A percentile compares a stretch with the other conserved stretches of the same genome.
These are phyloP conservation scores for Trichoderma afroharzianum DNA, from an alignment of 2,329 filamentous ascomycete genomes.

Conservation along the genomic window DNA sequence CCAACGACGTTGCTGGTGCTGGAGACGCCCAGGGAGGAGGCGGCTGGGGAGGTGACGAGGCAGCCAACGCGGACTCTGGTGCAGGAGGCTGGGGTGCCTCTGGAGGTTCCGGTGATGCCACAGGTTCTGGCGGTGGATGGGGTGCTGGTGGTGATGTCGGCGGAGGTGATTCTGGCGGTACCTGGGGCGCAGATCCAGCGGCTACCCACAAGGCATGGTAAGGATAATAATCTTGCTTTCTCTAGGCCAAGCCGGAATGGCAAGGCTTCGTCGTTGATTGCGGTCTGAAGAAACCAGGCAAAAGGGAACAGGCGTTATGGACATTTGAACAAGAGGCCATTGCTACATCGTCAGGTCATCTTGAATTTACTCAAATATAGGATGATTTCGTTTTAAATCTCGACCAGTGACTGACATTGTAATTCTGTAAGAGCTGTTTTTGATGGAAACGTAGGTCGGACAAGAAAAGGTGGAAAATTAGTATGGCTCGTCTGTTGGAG, in stretches of 20 bases:
- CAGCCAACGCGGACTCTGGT: slow-evolving; percentile 1
- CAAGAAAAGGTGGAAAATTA: no score
- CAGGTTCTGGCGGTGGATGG: slow-evolving; percentile 13
- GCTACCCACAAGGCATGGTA: neutral
- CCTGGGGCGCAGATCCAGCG: slow-evolving; percentile 14
- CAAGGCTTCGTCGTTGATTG: neutral
- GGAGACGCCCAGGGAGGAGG: slow-evolving; percentile 22
- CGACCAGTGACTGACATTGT: neutral
- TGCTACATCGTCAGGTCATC: neutral
- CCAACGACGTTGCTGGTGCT: slow-evolving; percentile 31
- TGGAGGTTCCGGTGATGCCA: neutral
- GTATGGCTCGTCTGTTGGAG: no score
- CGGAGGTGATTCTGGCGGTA: neutral
- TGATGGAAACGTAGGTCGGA: neutral
- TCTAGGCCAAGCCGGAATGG: neutral
- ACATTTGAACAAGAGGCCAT: neutral
- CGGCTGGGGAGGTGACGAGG: slow-evolving; percentile 15
- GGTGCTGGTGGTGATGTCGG: neutral
- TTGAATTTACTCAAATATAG: neutral
- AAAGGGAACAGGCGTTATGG: neutral
- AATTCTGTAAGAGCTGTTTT: neutral
- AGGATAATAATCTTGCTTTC: neutral
- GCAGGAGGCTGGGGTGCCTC: slow-evolving; percentile 22
- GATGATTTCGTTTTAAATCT: neutral
- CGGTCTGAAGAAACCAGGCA: neutral